Percentiles rank a stretch among this genome's conserved stretches.
Conservation (phyloP, 371 early-diverging fungal species). For the Zychaea mexicana region DNA sequence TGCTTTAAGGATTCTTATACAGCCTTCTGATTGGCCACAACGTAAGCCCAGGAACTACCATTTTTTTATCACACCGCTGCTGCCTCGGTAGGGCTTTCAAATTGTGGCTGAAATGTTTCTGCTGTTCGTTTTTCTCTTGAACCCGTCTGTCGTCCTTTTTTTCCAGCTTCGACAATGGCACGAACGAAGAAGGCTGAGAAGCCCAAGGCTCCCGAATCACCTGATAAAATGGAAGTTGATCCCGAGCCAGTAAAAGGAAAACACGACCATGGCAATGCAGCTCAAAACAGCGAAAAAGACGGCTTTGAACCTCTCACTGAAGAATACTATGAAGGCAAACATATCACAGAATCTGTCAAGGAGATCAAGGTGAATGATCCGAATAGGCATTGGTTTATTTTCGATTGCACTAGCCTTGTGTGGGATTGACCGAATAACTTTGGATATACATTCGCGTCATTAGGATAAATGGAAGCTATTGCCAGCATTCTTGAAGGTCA, state of each 20-base stretch:
- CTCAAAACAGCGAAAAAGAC: slow-evolving; percentile 25
- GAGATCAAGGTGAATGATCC: slow-evolving; percentile 45
- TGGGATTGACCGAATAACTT: too few relatives aligned
- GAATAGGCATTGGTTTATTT: neutral
- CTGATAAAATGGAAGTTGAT: slow-evolving; percentile 10
- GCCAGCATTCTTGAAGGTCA: slow-evolving; percentile 96
- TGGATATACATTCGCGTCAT: too few relatives aligned
- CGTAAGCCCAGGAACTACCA: too few relatives aligned
- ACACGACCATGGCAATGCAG: neutral
- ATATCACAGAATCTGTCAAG: slow-evolving; percentile 47
- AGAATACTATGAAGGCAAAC: slow-evolving; percentile 50
- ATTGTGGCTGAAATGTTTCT: too few relatives aligned
- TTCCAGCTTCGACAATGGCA: too few relatives aligned
- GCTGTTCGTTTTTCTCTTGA: too few relatives aligned
- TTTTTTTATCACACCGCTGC: too few relatives aligned
- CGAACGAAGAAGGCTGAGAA: neutral
- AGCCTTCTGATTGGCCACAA: too few relatives aligned
- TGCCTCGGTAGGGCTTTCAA: too few relatives aligned
- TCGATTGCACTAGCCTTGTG: too few relatives aligned
- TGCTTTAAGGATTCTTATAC: too few relatives aligned
- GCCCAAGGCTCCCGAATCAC: neutral
- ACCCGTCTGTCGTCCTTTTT: too few relatives aligned
- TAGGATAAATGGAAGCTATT: slow-evolving; percentile 99
- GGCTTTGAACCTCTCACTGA: slow-evolving; percentile 42
- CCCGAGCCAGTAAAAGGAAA: neutral